Evolutionary conservation across 345 rosid species (phyloP), one percentile per base, ranked within the genome.

Genomic region (Conringia planisiliqua): DNA sequence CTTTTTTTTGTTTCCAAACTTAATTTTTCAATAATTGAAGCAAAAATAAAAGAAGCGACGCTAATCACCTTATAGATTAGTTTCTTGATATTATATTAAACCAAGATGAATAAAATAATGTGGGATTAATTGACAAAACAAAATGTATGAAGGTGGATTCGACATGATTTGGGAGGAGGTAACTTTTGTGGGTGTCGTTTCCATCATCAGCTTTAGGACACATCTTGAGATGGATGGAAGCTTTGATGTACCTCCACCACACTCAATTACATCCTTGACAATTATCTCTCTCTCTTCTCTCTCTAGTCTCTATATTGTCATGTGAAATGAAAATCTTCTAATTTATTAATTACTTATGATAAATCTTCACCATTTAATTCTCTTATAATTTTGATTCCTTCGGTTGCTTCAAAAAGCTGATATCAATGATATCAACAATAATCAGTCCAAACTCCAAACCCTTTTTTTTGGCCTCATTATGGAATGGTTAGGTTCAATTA

Each of bases 201-300:
- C 77, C 73, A 78, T 72, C 77, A 72, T 65, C 77, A 78, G 81
- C 81, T 78, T 72, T 72, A 72, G 73, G 81, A 71, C 72, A 78
- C 81, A 78, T 66, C 77, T 77, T 78, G 73, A 66, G 73, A 78
- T 78, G 81, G 81, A 59, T 52, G 81, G 69, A 66, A 58, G 64
- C 73, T 78, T 66, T 72, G 81, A 72, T 78, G 81, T 78, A 78
- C 73, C 72, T 66, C 79, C 81, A 77, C 80, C 80, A 54, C 72
- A 77, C 76, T 77, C 68, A 27, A 77, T 71, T 77, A 14, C 64
- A 16, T 66, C 40, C 73, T 78, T 78, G 77, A 78, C 76, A 59
- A 13, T 11, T 46, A 6, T 3, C 26, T 76, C 12, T 68, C 39
- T 29, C 18, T 51, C 14, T 43, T 26, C 16, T 50, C 35, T 26